Base-by-base conservation (phyloP, 805 yeast genomes). In the Barnettozyma californica region DNA sequence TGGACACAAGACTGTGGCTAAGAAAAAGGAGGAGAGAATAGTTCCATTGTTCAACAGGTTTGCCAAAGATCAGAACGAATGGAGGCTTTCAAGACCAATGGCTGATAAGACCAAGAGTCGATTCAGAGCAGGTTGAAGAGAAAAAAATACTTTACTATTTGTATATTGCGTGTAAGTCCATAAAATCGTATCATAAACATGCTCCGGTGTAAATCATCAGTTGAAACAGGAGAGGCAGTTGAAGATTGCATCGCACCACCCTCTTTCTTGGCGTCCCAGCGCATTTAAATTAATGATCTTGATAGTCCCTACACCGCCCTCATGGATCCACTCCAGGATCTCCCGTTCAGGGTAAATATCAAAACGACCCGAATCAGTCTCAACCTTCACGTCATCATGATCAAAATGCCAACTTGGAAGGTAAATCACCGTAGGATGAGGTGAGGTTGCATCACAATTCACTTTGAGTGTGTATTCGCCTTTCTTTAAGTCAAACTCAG, bases 381-480 rank as follows among this genome's bases (percentile, higher is more conserved):
- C 69, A 8, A 87, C 72, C 14, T 73, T 74, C 11, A 73, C 47
- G 50, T 69, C 73, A 48, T 71, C 79, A 42, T 64, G 61, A 42
- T 67, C 80, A 71, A 76, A 90, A 62, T 91, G 96, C 72, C 81
- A 75, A 23, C 70, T 71, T 0, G 97, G 97, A 25, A 89, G 58
- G 58, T 72, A 86, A 2, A 91, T 76, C 42, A 76, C 64, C 0
- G 92, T 83, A 2, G 89, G 82, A 4, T 58, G 42, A 43, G 18
- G 57, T 27, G 5, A 45, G 3, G 67, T 47, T 21, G 50, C 50
- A 1, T 55, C 51, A 2, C 69, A 70, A 11, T 55, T 49, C 11
- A 90, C 61, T 10, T 74, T 71, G 48, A 88, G 63, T 0, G 62
- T 60, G 61, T 80, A 88, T 26, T 60, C 65, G 19, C 70, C 68